Conservation (phyloP, 169 alveolate species). For the Theileria equi region DNA sequence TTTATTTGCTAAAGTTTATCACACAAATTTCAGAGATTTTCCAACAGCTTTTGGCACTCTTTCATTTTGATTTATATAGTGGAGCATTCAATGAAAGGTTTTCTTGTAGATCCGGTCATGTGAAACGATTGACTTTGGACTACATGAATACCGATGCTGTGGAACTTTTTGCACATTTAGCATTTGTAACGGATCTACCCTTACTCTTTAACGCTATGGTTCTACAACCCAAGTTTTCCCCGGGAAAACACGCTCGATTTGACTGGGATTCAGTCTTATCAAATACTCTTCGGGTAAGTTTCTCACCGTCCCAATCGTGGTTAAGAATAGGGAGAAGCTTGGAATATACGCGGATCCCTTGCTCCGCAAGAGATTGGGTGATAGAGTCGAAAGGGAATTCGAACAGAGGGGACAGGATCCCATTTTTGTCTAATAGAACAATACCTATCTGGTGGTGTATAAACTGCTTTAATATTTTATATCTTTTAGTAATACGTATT, state of each 20-base stretch:
- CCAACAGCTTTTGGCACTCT: conserved; percentile 33
- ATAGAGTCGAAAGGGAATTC: too few relatives aligned
- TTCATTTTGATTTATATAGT: conserved; percentile 38
- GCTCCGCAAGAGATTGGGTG: too few relatives aligned
- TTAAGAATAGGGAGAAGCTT: conserved; percentile 12
- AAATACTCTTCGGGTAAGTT: conserved; percentile 7
- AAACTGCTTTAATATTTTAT: too few relatives aligned
- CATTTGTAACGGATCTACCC: conserved; percentile 45
- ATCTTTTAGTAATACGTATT: not conserved
- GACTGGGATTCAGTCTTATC: conserved; percentile 44
- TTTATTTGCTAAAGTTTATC: conserved; percentile 16
- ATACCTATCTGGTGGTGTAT: too few relatives aligned
- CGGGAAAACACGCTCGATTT: conserved; percentile 11
- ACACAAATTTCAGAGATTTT: conserved; percentile 17
- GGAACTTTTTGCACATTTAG: conserved; percentile 47
- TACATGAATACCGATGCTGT: conserved; percentile 2
- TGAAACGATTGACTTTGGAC: conserved; percentile 12
- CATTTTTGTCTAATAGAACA: too few relatives aligned
- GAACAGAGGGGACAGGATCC: too few relatives aligned
- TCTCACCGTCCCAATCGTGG: not conserved
- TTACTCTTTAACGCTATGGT: conserved; percentile 57
- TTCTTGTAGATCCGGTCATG: conserved; percentile 21
- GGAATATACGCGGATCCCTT: conserved; percentile 7
- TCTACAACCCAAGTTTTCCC: conserved; percentile 42
- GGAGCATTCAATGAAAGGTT: conserved; percentile 3